Base-by-base conservation (phyloP, 345 rosid species). In the Murraya paniculata region DNA sequence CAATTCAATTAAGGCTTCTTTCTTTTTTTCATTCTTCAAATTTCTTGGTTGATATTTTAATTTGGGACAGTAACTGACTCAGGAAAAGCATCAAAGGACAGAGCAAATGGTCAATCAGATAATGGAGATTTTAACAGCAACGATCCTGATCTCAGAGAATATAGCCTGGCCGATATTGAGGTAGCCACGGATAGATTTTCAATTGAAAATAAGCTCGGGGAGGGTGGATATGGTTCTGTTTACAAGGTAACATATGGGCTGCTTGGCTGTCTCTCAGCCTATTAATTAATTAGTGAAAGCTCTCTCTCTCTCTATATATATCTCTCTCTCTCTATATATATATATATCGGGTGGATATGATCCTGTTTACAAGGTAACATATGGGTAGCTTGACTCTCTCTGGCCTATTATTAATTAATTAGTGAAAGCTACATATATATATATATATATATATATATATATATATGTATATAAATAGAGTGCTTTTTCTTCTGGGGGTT, bases 181-280 rank as follows among this genome's bases (percentile, higher is more conserved):
- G 67, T 11, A 0, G 73, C 81, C 10, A 79, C 73, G 2, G 7
- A 73, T 9, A 56, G 39, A 25, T 73, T 73, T 28, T 73, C 77
- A 8, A 65, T 36, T 6, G 41, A 73, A 65, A 79, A 79, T 45
- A 79, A 65, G 66, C 68, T 79, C 18, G 77, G 77, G 0, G 67
- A 73, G 48, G 77, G 81, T 73, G 81, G 81, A 78, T 78, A 62
- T 72, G 72, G 77, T 2, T 77, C 81, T 25, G 81, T 79, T 27
- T 79, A 72, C 73, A 79, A 71, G 76, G 81, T 78, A 61, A 28
- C 1, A 9, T 28, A 48, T 14, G 9, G 19, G 53, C 13, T 0
- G 18, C 18, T 16, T 11, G 55, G 55, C 14, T 13, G 0, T 13
- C 16, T 45, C 53, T 45, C 18, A 45, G 18, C 41, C 3, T 45